A percentile compares a stretch with the other conserved stretches of the same genome.
Evolutionary conservation across 306 rosid species (phyloP).

Genomic region (Cicer cuneatum): DNA sequence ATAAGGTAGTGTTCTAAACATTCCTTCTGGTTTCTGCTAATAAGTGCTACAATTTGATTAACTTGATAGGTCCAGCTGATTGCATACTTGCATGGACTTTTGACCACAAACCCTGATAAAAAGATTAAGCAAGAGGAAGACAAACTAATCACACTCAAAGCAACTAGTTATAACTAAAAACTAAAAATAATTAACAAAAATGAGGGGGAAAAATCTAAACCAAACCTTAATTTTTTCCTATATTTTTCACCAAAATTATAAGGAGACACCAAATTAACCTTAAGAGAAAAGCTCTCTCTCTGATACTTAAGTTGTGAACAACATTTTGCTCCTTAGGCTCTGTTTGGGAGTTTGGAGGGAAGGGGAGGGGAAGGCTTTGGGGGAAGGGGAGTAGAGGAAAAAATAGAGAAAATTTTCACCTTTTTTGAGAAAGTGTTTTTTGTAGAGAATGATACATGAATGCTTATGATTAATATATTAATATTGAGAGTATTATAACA

Average conservation of each 20-base stretch:
- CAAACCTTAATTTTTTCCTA: background rate
- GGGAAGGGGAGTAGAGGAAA: too few relatives aligned
- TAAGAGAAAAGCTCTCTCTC: constrained; percentile 7
- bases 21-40: constrained; percentile 3
- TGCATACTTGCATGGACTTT: background rate
- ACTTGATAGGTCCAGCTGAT: constrained; percentile 5
- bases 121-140: constrained; percentile 18
- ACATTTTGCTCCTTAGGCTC: background rate
- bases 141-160: constrained; percentile 17
- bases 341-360: too few relatives aligned
- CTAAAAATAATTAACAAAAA: background rate
- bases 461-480: too few relatives aligned
- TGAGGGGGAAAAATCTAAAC: background rate
- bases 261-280: background rate
- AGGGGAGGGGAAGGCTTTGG: too few relatives aligned
- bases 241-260: background rate
- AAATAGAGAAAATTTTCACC: too few relatives aligned
- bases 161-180: background rate
- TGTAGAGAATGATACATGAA: too few relatives aligned
- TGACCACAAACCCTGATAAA: constrained; percentile 14
- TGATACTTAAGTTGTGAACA: constrained; percentile 2
- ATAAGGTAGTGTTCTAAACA: constrained; percentile 5
- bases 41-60: constrained; percentile 33
- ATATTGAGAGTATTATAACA: too few relatives aligned
- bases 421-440: too few relatives aligned